Evolutionary conservation across 768 basidiomycete genomes (phyloP), one percentile per base, ranked within the genome.

Genomic region (Tremella mesenterica): DNA sequence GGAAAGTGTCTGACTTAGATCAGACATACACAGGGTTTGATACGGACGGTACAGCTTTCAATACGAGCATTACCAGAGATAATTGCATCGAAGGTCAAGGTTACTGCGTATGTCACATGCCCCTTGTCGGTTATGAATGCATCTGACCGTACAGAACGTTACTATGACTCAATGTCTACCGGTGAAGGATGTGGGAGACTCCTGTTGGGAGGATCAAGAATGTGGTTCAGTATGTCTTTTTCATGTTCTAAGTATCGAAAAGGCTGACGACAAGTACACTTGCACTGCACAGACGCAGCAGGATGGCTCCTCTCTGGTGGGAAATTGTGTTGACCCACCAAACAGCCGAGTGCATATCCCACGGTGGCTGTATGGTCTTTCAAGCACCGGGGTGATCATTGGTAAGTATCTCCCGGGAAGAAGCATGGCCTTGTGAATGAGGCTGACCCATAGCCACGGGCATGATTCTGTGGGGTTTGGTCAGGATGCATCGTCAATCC

Each of bases 1-100:
- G 21, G 43, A 23, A 44, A 10, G 18, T 30, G 3, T 48, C n/a
- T 4, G 23, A 12, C 47, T 29, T 6, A 41, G 14, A 16, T n/a
- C 26, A 64, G 63, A 59, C 63, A 10, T 64, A 64, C 31, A 38
- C 45, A n/a, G 63, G 63, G 16, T 61, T 59, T 34, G 59, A 64
- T 29, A 14, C 43, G 16, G 53, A 54, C 8, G 59, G 63, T 2
- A 53, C 50, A 27, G 44, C 46, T 21, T 56, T 53, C 44, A 46
- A 45, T 6, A 61, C 48, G 18, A 20, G 30, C 3, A 55, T 64
- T 13, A 50, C 51, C 0, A 20, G 63, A 29, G 63, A 64, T 47
- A 59, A 64, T 44, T 64, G 63, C 41, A 52, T 64, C 21, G 50
- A 54, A 38, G 54, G 54, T 3, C 53, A 60, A 46, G 63, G 57